These are phyloP conservation scores for Cinnamomum chago DNA, from an alignment of 164 flowering plant genomes.

Conservation along the genomic window DNA sequence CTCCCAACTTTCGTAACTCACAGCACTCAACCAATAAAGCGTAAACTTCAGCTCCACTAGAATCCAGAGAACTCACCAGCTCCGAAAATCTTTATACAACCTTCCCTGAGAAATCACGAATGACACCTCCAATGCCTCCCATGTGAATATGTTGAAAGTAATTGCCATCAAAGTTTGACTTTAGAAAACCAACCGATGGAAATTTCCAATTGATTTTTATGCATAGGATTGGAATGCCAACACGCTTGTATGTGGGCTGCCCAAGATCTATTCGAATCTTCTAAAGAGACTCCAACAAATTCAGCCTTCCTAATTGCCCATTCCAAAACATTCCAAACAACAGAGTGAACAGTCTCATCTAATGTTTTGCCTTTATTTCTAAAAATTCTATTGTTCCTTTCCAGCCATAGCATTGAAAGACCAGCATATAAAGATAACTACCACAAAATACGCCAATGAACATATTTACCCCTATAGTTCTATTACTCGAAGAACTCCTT, in stretches of 20 bases:
- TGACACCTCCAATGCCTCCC: too few relatives aligned
- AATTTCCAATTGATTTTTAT: not conserved
- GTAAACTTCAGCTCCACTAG: not conserved
- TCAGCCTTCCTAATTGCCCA: not conserved
- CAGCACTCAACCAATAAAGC: not conserved
- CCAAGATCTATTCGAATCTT: not conserved
- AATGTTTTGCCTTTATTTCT: not conserved
- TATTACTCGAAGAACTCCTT: not conserved
- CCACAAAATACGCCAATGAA: not conserved
- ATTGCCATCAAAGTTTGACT: not conserved
- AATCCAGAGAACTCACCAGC: not conserved
- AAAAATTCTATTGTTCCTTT: not conserved
- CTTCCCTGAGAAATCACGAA: not conserved
- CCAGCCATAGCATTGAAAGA: not conserved
- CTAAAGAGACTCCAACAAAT: not conserved
- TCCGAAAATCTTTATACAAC: not conserved
- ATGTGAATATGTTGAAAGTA: too few relatives aligned
- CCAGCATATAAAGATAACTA: not conserved
- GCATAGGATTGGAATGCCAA: not conserved
- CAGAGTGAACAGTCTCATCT: not conserved
- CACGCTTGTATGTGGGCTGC: too few relatives aligned
- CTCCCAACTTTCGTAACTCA: not conserved
- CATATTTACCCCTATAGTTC: not conserved
- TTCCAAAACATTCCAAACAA: not conserved
- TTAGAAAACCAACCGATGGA: not conserved